Evolutionary conservation across 2,329 filamentous ascomycete species (phyloP).

Genomic region (Penicillium occitanis): DNA sequence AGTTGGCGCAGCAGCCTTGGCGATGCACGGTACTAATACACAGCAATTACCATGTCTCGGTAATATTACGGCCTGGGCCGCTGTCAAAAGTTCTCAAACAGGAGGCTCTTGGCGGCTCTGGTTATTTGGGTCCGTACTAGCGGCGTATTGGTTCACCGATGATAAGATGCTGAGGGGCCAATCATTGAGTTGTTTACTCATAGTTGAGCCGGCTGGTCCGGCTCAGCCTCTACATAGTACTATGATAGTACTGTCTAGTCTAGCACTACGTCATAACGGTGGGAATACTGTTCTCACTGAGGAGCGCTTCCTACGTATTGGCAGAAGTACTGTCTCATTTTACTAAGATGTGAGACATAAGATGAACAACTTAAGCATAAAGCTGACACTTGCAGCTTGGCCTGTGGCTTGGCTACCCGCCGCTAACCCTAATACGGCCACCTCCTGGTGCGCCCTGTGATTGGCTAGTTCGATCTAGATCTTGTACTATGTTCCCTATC

Average conservation of each 20-base stretch:
- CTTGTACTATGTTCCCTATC: no score
- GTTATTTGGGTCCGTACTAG: not conserved
- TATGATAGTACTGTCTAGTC: not conserved
- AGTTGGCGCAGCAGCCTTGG: slow-evolving; percentile 20
- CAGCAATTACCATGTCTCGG: not conserved
- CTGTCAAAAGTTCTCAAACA: not conserved
- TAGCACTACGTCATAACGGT: not conserved
- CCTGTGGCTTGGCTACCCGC: not conserved
- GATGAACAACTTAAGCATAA: not conserved
- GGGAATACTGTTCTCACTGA: not conserved
- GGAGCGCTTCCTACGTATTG: not conserved
- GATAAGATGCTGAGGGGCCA: not conserved
- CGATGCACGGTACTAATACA: slow-evolving; percentile 6
- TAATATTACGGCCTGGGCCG: not conserved
- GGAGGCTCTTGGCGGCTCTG: not conserved
- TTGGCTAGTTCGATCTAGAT: not conserved
- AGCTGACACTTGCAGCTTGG: not conserved
- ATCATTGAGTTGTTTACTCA: not conserved
- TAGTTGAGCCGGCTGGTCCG: not conserved
- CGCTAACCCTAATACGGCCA: not conserved
- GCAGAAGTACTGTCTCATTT: not conserved
- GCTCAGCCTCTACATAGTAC: not conserved
- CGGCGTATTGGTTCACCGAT: not conserved
- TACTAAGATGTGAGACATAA: not conserved
- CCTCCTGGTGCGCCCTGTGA: not conserved